Evolutionary conservation across 257 asterid species (phyloP), one percentile per base, ranked within the genome.

Genomic region (Salvia miltiorrhiza): DNA sequence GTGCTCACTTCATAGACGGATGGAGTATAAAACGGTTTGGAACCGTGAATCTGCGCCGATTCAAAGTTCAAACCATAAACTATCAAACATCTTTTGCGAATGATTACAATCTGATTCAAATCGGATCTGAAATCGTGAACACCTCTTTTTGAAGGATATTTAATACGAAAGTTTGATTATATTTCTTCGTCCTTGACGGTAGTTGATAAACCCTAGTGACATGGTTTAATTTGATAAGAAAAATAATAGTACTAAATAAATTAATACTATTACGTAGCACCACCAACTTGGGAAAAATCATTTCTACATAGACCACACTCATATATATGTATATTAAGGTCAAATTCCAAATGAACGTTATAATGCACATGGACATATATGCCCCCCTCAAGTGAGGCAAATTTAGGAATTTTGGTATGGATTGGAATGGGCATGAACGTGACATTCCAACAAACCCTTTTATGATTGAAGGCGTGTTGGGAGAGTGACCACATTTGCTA

Each of bases 391-490:
- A 9, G 3, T 52, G 57, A 52, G 58, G 69, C 65, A 61, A 5
- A 28, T 10, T 9, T 10, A 21, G 37, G 32, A 37, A 9, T 24
- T 55, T 60, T 4, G 49, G 24, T 50, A 11, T 28, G 17, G 66
- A 37, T 55, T 58, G 80, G 63, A 30, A 50, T 41, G 63, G 72
- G 53, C 45, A 55, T 67, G 85, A 75, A 69, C 24, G 67, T 13
- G 84, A 83, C 82, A 43, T 37, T 14, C 52, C 78, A 80, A 67
- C 83, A 37, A 48, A 30, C 35, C 63, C 7, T 23, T 23, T 43
- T 59, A 75, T 78, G 70, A 77, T 77, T 67, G 35, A 32, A 55
- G 71, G 63, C 83, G 72, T 69, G 80, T 72, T 71, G 54, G 14
- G 44, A 32, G 65, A 41, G 73, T 65, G 69, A 48, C 75, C 75